These are phyloP conservation scores for Oropetium thomaeum DNA, from an alignment of 176 grass and related monocot species.

Conservation along the genomic window DNA sequence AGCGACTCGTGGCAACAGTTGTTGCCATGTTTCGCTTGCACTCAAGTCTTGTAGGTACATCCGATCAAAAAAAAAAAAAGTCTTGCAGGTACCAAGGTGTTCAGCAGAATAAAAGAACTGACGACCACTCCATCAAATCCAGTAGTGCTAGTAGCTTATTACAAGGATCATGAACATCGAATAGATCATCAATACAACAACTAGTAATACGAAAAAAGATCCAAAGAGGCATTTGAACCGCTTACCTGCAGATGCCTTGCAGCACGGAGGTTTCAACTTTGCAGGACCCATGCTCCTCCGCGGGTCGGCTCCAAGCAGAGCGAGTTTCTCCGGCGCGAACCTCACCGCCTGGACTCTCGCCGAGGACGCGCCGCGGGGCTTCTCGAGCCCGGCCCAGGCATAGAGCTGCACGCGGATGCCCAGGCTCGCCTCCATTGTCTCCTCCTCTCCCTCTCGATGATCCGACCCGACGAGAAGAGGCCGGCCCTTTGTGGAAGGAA, in stretches of 20 bases:
- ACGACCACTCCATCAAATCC: background rate
- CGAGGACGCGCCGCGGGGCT: background rate
- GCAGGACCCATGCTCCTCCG: background rate
- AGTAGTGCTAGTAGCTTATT: background rate
- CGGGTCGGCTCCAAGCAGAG: background rate
- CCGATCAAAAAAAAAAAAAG: too few relatives aligned
- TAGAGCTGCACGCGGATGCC: constrained; percentile 25
- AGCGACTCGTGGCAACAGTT: background rate
- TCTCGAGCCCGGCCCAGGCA: constrained; percentile 8
- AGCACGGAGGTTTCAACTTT: too few relatives aligned
- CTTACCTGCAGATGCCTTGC: constrained; percentile 4
- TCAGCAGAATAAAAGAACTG: background rate
- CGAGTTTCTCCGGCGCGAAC: background rate
- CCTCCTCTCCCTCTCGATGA: background rate
- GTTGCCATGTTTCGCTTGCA: background rate
- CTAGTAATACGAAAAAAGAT: background rate
- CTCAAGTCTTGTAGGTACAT: background rate
- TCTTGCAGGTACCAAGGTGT: too few relatives aligned
- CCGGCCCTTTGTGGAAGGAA: background rate
- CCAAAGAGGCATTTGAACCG: background rate
- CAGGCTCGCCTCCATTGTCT: constrained; percentile 40
- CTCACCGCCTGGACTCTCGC: background rate
- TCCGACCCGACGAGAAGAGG: background rate
- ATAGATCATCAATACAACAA: background rate
- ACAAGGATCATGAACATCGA: background rate